Evolutionary conservation across 306 rosid species (phyloP), one percentile per base, ranked within the genome.

Genomic region (Medicago truncatula): DNA sequence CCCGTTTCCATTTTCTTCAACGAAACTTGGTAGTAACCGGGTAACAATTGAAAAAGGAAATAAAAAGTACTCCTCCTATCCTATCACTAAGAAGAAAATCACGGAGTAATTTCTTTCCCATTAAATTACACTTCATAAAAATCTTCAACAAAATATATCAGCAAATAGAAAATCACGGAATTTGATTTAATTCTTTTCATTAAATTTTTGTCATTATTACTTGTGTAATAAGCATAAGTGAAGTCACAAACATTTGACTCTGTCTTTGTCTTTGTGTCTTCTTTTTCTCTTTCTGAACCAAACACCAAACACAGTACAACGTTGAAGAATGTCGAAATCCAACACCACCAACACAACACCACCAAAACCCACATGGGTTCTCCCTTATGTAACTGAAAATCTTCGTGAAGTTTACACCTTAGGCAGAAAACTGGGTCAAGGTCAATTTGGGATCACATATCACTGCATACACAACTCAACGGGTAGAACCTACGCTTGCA

Each of bases 381-480:
- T 84, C 41, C 88, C 90, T 2, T 49, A 84, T 15, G 39, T 50
- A 18, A 87, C 90, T 1, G 76, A 84, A 17, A 77, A 81, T 44
- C 71, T 88, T 16, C 38, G 46, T 0, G 88, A 88, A 12, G 62
- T 76, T 6, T 88, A 88, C 84, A 60, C 83, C 2, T 28, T 85
- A 10, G 88, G 89, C 0, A 80, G 69, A 12, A 81, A 83, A 20
- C 80, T 88, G 13, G 92, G 92, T 2, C 82, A 83, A 36, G 92
- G 92, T 7, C 89, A 83, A 65, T 88, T 88, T 23, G 92, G 92
- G 2, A 85, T 83, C 1, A 88, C 92, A 14, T 83, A 23, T 21
- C 76, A 83, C 0, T 88, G 92, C 71, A 83, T 83, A 11, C 88
- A 88, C 23, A 85, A 83, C 17, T 28, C 77, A n/a, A 83, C 83